phyloP scores from a whole-genome alignment of 2,329 filamentous ascomycete genomes.

The Calonectria fujianensis region DNA sequence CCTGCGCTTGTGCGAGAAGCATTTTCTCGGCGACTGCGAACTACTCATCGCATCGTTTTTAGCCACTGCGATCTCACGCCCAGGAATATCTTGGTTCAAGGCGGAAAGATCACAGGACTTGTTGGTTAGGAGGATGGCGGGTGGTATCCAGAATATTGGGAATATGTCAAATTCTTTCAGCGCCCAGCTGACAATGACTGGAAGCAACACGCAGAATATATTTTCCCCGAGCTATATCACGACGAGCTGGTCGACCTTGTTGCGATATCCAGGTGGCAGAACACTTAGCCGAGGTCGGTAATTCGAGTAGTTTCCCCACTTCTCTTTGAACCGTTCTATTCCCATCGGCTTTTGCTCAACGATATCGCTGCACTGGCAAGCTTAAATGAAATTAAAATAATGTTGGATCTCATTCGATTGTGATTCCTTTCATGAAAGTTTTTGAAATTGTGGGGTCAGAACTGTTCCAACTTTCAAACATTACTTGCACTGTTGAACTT shows the following conservation, averaged over 20 bases:
- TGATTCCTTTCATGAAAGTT: neutral
- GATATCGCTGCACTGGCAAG: neutral
- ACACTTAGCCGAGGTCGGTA: constrained; percentile 35
- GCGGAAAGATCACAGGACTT: constrained; percentile 63
- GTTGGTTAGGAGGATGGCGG: constrained; percentile 69
- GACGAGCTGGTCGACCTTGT: constrained; percentile 54
- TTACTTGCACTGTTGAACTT: neutral
- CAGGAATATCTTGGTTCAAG: constrained; percentile 65
- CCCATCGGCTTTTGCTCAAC: neutral
- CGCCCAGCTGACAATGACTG: constrained; percentile 45
- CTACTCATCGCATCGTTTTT: constrained; percentile 62
- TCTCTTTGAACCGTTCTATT: neutral
- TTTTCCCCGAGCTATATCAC: constrained; percentile 52
- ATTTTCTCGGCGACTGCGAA: constrained; percentile 50
- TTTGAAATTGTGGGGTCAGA: neutral
- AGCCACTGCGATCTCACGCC: constrained; percentile 71
- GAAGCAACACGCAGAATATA: constrained; percentile 48
- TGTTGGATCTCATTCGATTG: too few species aligned
- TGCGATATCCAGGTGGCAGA: constrained; percentile 50
- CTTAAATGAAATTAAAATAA: neutral
- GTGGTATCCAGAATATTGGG: constrained; percentile 68
- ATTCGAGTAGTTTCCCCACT: neutral
- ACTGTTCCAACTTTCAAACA: neutral
- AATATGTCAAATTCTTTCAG: constrained; percentile 59
- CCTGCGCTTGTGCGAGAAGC: constrained; percentile 49